Percentiles rank a stretch among this genome's conserved stretches.
Conservation (phyloP, 495 filamentous ascomycete genomes). For the Talaromyces thailandensis region DNA sequence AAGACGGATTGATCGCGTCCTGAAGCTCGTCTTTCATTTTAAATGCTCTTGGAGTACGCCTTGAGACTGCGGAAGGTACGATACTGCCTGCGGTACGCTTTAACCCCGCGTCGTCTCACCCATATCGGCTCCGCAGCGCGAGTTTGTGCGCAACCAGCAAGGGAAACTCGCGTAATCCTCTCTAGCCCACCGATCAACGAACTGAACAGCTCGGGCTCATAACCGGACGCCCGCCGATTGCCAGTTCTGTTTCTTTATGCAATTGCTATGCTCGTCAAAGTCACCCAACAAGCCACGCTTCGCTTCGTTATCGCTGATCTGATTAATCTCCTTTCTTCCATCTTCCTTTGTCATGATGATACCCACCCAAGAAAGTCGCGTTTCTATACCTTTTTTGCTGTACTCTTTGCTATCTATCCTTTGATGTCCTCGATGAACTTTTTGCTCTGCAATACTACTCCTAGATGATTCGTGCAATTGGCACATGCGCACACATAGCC, state of each 20-base stretch:
- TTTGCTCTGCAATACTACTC: neutral
- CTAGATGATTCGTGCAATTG: neutral
- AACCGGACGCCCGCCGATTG: neutral
- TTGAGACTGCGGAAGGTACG: neutral
- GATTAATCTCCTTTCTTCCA: neutral
- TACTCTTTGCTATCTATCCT: neutral
- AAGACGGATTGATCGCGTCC: constrained; percentile 67
- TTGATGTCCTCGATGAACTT: neutral
- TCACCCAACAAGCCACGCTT: neutral
- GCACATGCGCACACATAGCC: neutral
- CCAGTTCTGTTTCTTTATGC: neutral
- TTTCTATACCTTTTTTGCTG: neutral
- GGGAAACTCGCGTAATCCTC: neutral
- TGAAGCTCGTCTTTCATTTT: neutral
- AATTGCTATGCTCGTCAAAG: neutral
- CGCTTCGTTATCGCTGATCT: neutral
- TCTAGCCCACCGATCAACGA: neutral
- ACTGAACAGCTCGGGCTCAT: neutral
- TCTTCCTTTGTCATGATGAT: neutral
- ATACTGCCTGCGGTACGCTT: neutral
- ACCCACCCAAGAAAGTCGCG: neutral
- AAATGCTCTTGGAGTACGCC: neutral
- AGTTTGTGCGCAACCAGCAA: neutral
- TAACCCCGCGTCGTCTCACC: neutral
- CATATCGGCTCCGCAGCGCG: neutral